Evolutionary conservation across 805 yeast genomes (phyloP), one percentile per base, ranked within the genome.

Genomic region (Saccharomycopsis olivae): DNA sequence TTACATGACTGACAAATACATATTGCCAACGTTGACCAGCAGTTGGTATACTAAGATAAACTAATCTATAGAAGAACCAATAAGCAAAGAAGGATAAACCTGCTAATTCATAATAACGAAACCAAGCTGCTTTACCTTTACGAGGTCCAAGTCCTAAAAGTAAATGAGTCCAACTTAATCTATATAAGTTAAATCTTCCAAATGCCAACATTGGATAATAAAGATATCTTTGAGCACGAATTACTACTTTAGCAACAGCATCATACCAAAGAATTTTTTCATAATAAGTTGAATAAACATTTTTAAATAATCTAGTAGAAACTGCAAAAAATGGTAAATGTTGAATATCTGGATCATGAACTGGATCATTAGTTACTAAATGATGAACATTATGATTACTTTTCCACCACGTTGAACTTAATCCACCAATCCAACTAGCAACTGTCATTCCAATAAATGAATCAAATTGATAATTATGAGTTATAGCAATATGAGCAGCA

Each of bases 371-470:
- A n/a, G 95, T 82, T 40, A 86, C 69, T 38, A 86, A 61, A 56
- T 86, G 96, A 58, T 86, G 96, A n/a, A 86, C 94, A 55, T 86
- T 86, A 59, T 86, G 96, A 58, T 83, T 86, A 38, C 88, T 67
- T 51, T 86, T 87, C 96, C 96, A 86, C 96, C 96, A 86, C 2
- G 95, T 94, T 16, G 85, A 54, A 34, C 94, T 82, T 31, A 86
- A 65, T 0, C 96, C 96, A n/a, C 96, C 96, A 38, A 76, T 59
- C 64, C 69, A 86, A 47, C 83, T 75, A 1, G 95, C 94, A 36
- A 86, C 64, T 2, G 73, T 37, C 57, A 78, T 73, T 1, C 94
- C 94, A 42, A 83, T 65, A 15, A 80, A 55, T 53, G 79, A 86
- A 57, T 86, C 96, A 8, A 73, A 34, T 49, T 77, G 80, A 58